These are phyloP conservation scores for Cylindrodendrum hubeiense DNA, from an alignment of 2,329 filamentous ascomycete genomes.

Conservation along the genomic window DNA sequence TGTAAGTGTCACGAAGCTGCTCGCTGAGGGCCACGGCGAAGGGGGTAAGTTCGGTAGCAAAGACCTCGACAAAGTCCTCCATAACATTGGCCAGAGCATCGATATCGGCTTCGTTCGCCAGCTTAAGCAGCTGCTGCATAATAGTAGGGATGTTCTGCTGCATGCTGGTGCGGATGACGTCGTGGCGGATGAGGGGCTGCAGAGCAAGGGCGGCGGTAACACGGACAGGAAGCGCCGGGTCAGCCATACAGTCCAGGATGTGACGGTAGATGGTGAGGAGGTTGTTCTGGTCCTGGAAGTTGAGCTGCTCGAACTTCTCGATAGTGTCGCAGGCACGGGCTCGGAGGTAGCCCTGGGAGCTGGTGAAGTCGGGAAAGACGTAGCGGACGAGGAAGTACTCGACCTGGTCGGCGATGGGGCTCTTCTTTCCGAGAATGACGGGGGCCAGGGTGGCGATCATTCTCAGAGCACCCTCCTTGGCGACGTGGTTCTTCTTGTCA, in stretches of 20 bases:
- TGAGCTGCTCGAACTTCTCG: constrained; percentile 96
- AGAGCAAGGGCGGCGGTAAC: constrained; percentile 94
- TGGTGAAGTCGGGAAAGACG: constrained; percentile 98
- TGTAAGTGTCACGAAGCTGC: constrained; percentile 94
- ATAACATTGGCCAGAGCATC: constrained; percentile 98
- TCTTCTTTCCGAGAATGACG: constrained; percentile 97
- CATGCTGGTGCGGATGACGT: constrained; percentile 94
- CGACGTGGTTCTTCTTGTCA: constrained; percentile 90
- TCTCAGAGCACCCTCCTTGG: constrained; percentile 94
- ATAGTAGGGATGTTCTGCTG: constrained; percentile 98
- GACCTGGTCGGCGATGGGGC: constrained; percentile 95
- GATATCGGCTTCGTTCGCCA: constrained; percentile 98
- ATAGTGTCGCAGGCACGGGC: constrained; percentile 96
- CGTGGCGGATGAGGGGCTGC: constrained; percentile 95
- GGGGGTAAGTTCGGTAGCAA: constrained; percentile 94
- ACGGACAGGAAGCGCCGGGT: constrained; percentile 90
- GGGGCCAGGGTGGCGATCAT: constrained; percentile 97
- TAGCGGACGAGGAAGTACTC: constrained; percentile 99
- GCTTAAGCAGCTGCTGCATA: constrained; percentile 97
- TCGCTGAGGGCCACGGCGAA: constrained; percentile 97
- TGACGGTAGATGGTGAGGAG: constrained; percentile 96
- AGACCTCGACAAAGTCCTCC: constrained; percentile 99
- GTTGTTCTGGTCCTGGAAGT: constrained; percentile 97
- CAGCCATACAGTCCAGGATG: constrained; percentile 96
- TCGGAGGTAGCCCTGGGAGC: constrained; percentile 89